Evolutionary conservation across 345 rosid species (phyloP), one percentile per base, ranked within the genome.

Genomic region (Cardamine resedifolia): DNA sequence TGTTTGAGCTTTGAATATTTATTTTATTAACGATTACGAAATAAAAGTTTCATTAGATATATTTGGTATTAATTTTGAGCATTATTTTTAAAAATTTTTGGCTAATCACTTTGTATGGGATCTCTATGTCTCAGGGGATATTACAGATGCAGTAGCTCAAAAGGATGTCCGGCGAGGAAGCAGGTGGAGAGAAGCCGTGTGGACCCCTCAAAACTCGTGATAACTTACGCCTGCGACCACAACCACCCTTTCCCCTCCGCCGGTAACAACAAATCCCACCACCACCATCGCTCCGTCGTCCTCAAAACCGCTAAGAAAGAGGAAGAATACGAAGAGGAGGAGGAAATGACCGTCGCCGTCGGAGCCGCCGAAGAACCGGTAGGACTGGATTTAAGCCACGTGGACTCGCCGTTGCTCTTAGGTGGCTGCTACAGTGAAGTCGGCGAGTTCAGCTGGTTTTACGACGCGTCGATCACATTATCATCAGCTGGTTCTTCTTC

Each of bases 81-180:
- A 38, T 38, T 31, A 4, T 4, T 5, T 4, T 0, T 0, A 28
- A 23, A 23, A 23, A 23, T 23, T 28, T 28, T 28, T 4, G 6
- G 31, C 31, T 28, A 6, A 16, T 44, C 1, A 44, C 4, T 38
- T 10, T 5, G 20, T 28, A 21, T 26, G 19, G 19, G 16, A 11
- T 67, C 47, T 28, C 31, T 43, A 15, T 38, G 47, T 5, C 10
- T 31, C 85, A 89, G 96, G 81, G 96, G 96, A 34, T 89, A 89
- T 47, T 89, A 89, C 78, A 80, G 96, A 65, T 89, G 96, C 44
- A 89, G 92, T 26, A 85, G 92, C 53, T 84, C 96, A 47, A 89
- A 86, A 72, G 95, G 95, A 12, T 89, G 95, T 70, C 95, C 91
- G 12, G 95, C 91, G 10, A 82, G 95, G 70, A 89, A 89, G 68